These are phyloP conservation scores for Eutrema yunnanense DNA, from an alignment of 345 rosid genomes.

Conservation along the genomic window DNA sequence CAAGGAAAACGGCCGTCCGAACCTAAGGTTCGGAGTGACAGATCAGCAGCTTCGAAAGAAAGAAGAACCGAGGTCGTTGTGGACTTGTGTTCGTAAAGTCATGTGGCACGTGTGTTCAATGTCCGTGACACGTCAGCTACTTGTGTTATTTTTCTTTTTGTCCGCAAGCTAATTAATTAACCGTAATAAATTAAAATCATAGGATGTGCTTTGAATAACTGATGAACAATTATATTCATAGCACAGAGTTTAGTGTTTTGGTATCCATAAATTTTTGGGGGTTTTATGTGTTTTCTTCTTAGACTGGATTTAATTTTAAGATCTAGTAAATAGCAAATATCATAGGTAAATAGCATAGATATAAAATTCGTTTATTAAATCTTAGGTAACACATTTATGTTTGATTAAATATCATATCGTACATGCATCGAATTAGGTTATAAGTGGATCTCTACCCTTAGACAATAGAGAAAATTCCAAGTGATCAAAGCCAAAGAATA, in stretches of 20 bases:
- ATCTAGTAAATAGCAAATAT: too few relatives aligned
- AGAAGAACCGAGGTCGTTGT: neutral
- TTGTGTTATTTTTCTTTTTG: too few relatives aligned
- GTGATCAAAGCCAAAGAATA: slow-evolving; percentile 5
- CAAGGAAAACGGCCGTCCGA: slow-evolving; percentile 77
- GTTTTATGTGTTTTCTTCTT: neutral
- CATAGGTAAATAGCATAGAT: too few relatives aligned
- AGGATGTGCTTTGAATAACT: neutral
- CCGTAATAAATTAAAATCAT: neutral
- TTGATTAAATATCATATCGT: neutral
- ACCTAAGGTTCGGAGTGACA: slow-evolving; percentile 40
- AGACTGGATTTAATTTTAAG: neutral
- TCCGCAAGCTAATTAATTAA: neutral
- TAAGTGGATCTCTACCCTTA: neutral
- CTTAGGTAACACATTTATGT: neutral
- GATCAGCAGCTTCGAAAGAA: slow-evolving; percentile 20
- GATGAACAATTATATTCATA: neutral
- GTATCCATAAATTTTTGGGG: neutral
- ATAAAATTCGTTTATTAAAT: neutral
- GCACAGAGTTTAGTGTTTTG: neutral
- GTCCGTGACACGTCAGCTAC: neutral
- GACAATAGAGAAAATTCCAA: slow-evolving; percentile 4
- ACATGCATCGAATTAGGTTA: neutral
- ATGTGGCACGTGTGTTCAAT: slow-evolving; percentile 7
- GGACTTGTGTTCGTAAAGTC: neutral